Conservation (phyloP, 805 yeast genomes). For the Grigorovia yakushimaensis region DNA sequence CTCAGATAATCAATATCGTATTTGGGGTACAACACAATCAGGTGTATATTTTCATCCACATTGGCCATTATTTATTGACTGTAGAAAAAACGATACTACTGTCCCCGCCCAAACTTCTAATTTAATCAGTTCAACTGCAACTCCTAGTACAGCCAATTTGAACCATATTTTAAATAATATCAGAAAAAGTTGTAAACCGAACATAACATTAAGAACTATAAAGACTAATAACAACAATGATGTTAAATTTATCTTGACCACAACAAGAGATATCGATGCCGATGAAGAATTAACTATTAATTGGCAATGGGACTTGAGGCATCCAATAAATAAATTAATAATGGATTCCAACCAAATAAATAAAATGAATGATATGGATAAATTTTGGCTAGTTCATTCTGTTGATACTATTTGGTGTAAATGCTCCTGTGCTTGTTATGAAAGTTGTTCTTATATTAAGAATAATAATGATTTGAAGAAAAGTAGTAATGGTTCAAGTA, state of each 20-base stretch:
- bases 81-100: slow-evolving; percentile 41
- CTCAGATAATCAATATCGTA: slow-evolving; percentile 64
- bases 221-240: slow-evolving; percentile 13
- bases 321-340: slow-evolving; percentile 57
- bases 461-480: too few relatives aligned
- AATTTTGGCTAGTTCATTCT: slow-evolving; percentile 47
- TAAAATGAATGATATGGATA: slow-evolving; percentile 42
- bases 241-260: slow-evolving; percentile 47
- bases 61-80: slow-evolving; percentile 63
- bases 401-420: slow-evolving; percentile 53
- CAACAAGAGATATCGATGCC: slow-evolving; percentile 44
- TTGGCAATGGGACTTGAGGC: slow-evolving; percentile 84
- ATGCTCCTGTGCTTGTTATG: slow-evolving; percentile 46
- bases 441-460: slow-evolving; percentile 19
- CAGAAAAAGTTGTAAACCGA: slow-evolving; percentile 68
- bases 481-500: neutral
- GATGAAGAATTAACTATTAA: slow-evolving; percentile 69
- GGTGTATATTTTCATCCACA: slow-evolving; percentile 46
- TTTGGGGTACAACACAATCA: slow-evolving; percentile 61
- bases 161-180: slow-evolving; percentile 20
- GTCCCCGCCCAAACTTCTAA: slow-evolving; percentile 80
- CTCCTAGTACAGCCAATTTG: too few relatives aligned
- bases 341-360: slow-evolving; percentile 41
- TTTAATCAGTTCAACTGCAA: too few relatives aligned
- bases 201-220: slow-evolving; percentile 52